Evolutionary conservation across 208 protist species (phyloP), one percentile per base, ranked within the genome.

Genomic region (Trypanosoma caninum): DNA sequence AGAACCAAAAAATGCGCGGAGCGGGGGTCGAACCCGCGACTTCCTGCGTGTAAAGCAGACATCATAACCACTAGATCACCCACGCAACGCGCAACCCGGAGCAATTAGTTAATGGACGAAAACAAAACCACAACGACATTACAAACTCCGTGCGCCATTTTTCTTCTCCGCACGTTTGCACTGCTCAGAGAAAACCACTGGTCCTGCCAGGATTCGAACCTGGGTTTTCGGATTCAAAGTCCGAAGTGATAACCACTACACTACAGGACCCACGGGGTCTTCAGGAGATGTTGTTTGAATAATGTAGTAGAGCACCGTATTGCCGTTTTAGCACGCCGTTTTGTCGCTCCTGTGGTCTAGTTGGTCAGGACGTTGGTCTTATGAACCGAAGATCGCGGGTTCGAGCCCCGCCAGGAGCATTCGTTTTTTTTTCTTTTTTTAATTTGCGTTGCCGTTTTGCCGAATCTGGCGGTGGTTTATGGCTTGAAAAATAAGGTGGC

Each of bases 171-270:
- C n/a, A n/a, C n/a, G n/a, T n/a, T n/a, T n/a, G n/a, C n/a, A n/a
- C n/a, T n/a, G n/a, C n/a, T n/a, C 5, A n/a, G 37, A 41, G 5
- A 46, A 61, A 69, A 81, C 81, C 74, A 65, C 13, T 81, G 74
- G 57, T 84, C 77, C 70, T 84, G 82, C 81, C 78, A 71, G 81
- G 81, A 82, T 76, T 88, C 78, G 81, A 88, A 88, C 81, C 81
- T 71, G 78, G 81, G 81, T 84, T 84, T 73, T 77, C 75, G 77
- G 81, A 84, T 84, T 88, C 77, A 84, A 84, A 88, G 78, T 84
- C 81, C 77, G 72, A 82, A 80, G 77, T 88, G 77, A 77, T 88
- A 88, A 85, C 81, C 81, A 74, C 80, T 87, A 87, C 80, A 87
- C 80, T 78, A 87, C 85, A 84, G 75, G 78, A 85, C 64, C 78